Percentiles rank a stretch among this genome's conserved stretches.
phyloP scores from a whole-genome alignment of 202 grass and related monocot genomes.

The Zizania palustris region DNA sequence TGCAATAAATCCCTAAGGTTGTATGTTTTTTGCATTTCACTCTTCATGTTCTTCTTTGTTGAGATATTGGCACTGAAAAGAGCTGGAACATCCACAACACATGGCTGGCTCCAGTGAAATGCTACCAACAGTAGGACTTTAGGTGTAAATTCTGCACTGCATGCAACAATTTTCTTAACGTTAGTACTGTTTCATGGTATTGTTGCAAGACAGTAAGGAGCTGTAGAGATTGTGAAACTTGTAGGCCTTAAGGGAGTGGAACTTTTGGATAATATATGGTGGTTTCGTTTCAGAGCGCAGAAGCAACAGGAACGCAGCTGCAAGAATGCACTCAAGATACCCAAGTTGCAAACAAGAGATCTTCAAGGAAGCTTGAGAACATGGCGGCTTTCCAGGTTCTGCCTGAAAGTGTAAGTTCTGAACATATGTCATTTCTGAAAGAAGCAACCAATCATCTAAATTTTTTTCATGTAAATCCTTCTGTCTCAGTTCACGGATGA shows the following conservation, averaged over 20 bases:
- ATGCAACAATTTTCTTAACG: too few relatives aligned
- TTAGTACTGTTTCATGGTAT: not conserved
- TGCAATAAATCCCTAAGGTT: not conserved
- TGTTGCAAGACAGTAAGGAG: not conserved
- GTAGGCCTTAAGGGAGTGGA: not conserved
- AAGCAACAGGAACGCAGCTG: not conserved
- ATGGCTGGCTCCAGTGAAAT: too few relatives aligned
- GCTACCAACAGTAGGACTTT: too few relatives aligned
- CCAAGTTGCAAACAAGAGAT: not conserved
- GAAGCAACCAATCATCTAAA: not conserved
- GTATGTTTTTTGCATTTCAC: not conserved
- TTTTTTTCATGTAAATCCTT: not conserved
- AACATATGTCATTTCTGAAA: not conserved
- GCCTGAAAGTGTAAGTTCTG: not conserved
- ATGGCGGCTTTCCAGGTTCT: not conserved
- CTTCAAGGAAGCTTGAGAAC: not conserved
- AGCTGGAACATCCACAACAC: not conserved
- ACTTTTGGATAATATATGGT: too few relatives aligned
- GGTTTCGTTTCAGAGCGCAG: not conserved
- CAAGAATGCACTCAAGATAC: not conserved
- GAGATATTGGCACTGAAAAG: not conserved
- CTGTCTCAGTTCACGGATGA: constrained; percentile 19
- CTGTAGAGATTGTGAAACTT: not conserved
- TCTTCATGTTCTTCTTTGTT: not conserved
- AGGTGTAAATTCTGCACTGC: too few relatives aligned